Evolutionary conservation across 2,329 filamentous ascomycete genomes (phyloP).

Genomic region (Sporothrix curviconia): DNA sequence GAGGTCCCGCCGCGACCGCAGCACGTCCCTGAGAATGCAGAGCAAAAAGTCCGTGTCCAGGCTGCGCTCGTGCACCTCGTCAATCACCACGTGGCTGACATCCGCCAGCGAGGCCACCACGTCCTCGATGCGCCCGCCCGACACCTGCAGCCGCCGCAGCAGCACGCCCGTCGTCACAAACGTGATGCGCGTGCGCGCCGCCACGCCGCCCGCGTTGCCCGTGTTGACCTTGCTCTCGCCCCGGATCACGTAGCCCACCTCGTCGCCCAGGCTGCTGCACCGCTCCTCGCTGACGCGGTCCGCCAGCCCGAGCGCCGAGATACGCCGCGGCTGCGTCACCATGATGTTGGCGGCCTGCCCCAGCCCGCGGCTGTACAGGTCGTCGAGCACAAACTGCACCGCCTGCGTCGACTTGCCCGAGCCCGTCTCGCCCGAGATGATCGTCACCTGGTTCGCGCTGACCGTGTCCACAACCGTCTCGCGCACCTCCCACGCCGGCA

Average conservation of each 20-base stretch:
- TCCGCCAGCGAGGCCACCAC: slow-evolving; percentile 76
- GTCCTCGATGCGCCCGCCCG: slow-evolving; percentile 71
- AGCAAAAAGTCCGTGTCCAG: slow-evolving; percentile 92
- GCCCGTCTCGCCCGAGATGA: slow-evolving; percentile 94
- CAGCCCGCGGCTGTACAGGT: slow-evolving; percentile 69
- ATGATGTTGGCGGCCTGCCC: slow-evolving; percentile 81
- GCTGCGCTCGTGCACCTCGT: slow-evolving; percentile 94
- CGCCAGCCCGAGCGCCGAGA: slow-evolving; percentile 87
- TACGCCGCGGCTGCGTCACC: slow-evolving; percentile 90
- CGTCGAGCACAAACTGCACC: slow-evolving; percentile 91
- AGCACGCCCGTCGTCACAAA: slow-evolving; percentile 96
- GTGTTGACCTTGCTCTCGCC: slow-evolving; percentile 70
- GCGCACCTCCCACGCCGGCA: slow-evolving; percentile 84
- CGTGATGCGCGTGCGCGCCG: slow-evolving; percentile 71
- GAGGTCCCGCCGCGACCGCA: slow-evolving; percentile 66
- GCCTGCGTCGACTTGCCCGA: slow-evolving; percentile 96
- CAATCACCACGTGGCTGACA: slow-evolving; percentile 89
- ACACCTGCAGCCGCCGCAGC: slow-evolving; percentile 82
- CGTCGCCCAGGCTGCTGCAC: slow-evolving; percentile 63
- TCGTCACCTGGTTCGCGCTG: slow-evolving; percentile 74
- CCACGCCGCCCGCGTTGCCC: slow-evolving; percentile 29
- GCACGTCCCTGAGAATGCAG: slow-evolving; percentile 76
- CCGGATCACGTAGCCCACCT: slow-evolving; percentile 86
- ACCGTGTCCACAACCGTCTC: slow-evolving; percentile 73
- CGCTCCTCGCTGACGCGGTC: slow-evolving; percentile 92